Evolutionary conservation across 2,329 filamentous ascomycete species (phyloP), one percentile per base, ranked within the genome.

Genomic region (Colletotrichum orbiculare): DNA sequence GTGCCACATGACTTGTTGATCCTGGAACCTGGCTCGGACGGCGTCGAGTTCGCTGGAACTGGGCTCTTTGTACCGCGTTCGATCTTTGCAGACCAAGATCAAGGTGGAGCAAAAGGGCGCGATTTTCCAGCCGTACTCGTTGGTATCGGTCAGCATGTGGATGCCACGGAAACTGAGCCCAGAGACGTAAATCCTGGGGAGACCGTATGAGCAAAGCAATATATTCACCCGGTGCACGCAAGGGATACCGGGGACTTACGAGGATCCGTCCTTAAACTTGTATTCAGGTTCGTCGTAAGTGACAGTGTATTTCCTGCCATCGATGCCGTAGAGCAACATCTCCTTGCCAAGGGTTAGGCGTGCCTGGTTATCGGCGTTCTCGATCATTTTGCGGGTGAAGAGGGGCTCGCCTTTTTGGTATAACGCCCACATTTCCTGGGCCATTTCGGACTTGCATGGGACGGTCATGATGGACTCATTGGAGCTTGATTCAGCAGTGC

Each of bases 341-440:
- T 48, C 2, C 8, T 1, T 25, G 25, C 5, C 11, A n/a, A n/a
- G 25, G 45, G 54, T 6, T 42, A n/a, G 25, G 42, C 12, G 12
- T 54, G 38, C 37, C 25, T 54, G 58, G 25, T n/a, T 9, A 25
- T 46, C 50, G 6, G 52, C 37, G 9, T 45, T 15, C 10, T 13
- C 35, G 15, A 60, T 13, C 17, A 38, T 43, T 8, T 35, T 15
- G 25, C 43, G 42, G 37, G 58, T 60, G 17, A 34, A 55, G 3
- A 55, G 33, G 11, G 10, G 42, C 3, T 38, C 11, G 8, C 58
- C 58, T 8, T 49, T 25, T 15, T 54, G 38, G 50, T 55, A 60
- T 3, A 39, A 37, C 11, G 33, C 43, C 45, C 52, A 46, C 4
- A 60, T 42, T 15, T 43, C n/a, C 38, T 34, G 37, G 17, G 42